Evolutionary conservation across 441 rosid species (phyloP), one percentile per base, ranked within the genome.

Genomic region (Arabidopsis hybrid): DNA sequence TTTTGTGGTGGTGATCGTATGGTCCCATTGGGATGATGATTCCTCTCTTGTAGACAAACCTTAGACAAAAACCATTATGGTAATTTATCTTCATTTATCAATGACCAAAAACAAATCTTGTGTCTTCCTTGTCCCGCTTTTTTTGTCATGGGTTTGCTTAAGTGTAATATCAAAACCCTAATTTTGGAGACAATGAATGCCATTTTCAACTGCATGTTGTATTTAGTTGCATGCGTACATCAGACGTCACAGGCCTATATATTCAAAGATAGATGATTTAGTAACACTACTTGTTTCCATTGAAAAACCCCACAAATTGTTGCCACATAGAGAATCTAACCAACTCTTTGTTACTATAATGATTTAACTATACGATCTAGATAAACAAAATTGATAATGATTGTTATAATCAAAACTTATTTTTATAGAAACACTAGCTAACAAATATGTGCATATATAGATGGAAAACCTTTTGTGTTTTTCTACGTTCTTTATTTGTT

Each of bases 21-120:
- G 73, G 78, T 59, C 68, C 64, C 69, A 67, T 47, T 43, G 34
- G 38, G 73, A 34, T 52, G 51, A 67, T 67, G 79, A 75, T 75
- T 21, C 79, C 57, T 68, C 63, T 67, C 32, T 67, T 55, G 58
- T 51, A 45, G 79, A 68, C 79, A 75, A 21, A 60, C 58, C 69
- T 43, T 45, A 45, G 79, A 61, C 79, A 75, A 60, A 65, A 42
- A 58, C 63, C 73, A 74, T 52, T 51, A 50, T 60, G 73, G 56
- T 60, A 39, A 67, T 40, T 67, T 47, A 58, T 62, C 59, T n/a
- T 35, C 52, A 57, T 35, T 21, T 58, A 55, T 52, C 78, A 60
- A n/a, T 59, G 67, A 58, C 67, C 53, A 74, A 39, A 18, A 32
- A 68, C 38, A 35, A 42, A 40, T 67, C 62, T 67, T 68, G 78